Percentiles rank a stretch among this genome's conserved stretches.
phyloP scores from a whole-genome alignment of 768 basidiomycete species.

The Erythrobasidium yunnanense region DNA sequence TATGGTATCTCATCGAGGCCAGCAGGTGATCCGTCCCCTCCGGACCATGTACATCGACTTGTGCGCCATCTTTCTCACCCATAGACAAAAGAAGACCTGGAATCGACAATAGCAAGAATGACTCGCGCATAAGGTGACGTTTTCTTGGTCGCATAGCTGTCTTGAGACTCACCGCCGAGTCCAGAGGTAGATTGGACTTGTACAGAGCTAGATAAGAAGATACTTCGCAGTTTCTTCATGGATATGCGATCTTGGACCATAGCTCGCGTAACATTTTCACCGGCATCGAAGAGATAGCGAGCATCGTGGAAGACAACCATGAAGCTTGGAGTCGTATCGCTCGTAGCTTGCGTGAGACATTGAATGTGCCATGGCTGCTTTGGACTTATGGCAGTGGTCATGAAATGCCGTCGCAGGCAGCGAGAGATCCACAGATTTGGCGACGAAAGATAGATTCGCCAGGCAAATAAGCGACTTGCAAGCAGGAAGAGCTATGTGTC shows the following conservation, averaged over 20 bases:
- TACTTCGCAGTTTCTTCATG: slow-evolving; percentile 55
- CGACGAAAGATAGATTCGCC: too few species aligned
- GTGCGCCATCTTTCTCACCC: slow-evolving; percentile 57
- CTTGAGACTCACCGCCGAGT: slow-evolving; percentile 53
- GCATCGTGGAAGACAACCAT: slow-evolving; percentile 62
- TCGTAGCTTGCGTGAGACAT: neutral
- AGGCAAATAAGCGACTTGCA: too few species aligned
- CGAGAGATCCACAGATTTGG: neutral
- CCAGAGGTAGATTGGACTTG: slow-evolving; percentile 56
- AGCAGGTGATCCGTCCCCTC: slow-evolving; percentile 15
- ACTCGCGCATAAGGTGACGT: neutral
- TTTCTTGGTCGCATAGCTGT: neutral
- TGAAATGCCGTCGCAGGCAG: neutral
- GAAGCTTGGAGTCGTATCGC: slow-evolving; percentile 72
- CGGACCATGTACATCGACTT: slow-evolving; percentile 60
- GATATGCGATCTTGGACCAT: slow-evolving; percentile 58
- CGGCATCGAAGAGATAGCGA: slow-evolving; percentile 78
- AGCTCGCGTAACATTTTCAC: slow-evolving; percentile 66
- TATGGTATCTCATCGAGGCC: neutral
- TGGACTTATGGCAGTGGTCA: neutral
- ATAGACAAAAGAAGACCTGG: slow-evolving; percentile 67
- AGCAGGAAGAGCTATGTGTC: neutral
- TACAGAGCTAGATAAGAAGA: slow-evolving; percentile 62
- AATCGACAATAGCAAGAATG: neutral
- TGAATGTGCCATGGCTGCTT: neutral